phyloP scores from a whole-genome alignment of 768 basidiomycete species.

The Phylloporus scabripes region DNA sequence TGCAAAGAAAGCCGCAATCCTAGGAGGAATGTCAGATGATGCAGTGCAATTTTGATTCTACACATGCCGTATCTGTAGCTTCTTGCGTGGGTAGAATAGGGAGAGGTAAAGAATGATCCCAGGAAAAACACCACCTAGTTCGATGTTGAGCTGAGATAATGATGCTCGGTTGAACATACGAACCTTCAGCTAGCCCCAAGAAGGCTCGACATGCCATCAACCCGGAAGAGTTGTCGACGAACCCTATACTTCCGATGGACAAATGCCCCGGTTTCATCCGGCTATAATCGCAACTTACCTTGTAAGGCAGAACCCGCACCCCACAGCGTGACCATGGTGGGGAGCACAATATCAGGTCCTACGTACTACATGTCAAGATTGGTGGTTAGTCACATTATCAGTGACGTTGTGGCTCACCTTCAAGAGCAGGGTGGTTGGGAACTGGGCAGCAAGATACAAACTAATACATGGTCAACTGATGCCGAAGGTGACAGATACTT shows the following conservation, averaged over 20 bases:
- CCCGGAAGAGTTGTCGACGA: constrained; percentile 46
- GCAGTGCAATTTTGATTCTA: background rate
- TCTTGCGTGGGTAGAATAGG: constrained; percentile 36
- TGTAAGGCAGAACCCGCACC: constrained; percentile 57
- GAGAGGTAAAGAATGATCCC: constrained; percentile 56
- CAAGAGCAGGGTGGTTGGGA: constrained; percentile 55
- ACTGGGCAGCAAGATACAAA: constrained; percentile 49
- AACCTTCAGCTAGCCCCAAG: constrained; percentile 55
- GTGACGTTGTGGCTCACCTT: constrained; percentile 30
- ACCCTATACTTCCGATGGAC: constrained; percentile 26
- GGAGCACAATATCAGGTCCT: constrained; percentile 54
- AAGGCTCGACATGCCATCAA: constrained; percentile 46
- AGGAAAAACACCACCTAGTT: constrained; percentile 49
- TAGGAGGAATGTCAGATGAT: constrained; percentile 11
- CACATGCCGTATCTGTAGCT: constrained; percentile 20
- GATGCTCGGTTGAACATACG: background rate
- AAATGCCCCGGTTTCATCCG: background rate
- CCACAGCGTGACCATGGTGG: constrained; percentile 58
- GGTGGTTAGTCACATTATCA: background rate
- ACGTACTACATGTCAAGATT: constrained; percentile 20
- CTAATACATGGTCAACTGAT: constrained; percentile 7
- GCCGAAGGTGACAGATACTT: background rate
- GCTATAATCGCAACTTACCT: constrained; percentile 32
- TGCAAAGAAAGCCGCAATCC: constrained; percentile 36
- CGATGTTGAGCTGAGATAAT: background rate